Percentiles rank a stretch among this genome's conserved stretches.
These are phyloP conservation scores for Ceratocystis huliohia DNA, from an alignment of 2,329 filamentous ascomycete species.

Conservation along the genomic window DNA sequence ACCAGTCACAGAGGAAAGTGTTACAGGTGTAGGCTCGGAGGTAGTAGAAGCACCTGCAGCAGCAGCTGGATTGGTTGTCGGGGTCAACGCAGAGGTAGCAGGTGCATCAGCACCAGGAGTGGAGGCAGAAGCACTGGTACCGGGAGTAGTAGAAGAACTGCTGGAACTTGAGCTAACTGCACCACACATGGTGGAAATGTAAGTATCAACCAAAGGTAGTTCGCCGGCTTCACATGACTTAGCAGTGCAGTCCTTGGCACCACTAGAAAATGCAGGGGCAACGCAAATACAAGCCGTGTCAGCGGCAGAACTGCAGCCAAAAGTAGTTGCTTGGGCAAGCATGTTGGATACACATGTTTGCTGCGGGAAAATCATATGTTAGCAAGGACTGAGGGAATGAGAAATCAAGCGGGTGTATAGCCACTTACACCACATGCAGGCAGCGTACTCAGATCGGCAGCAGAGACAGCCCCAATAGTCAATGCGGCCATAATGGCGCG, in stretches of 20 bases:
- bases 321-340: constrained; percentile 15
- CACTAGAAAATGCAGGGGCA: constrained; percentile 28
- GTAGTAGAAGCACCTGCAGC: constrained; percentile 4
- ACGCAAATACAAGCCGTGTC: constrained; percentile 33
- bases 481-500: constrained; percentile 11
- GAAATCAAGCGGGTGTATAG: neutral
- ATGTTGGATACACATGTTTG: constrained; percentile 21
- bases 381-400: neutral
- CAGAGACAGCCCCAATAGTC: constrained; percentile 11
- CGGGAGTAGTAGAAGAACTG: constrained; percentile 9
- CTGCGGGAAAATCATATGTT: constrained; percentile 4
- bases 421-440: constrained; percentile 19
- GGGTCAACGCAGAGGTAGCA: neutral
- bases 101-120: neutral
- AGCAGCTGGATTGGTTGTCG: neutral
- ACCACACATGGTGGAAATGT: constrained; percentile 25
- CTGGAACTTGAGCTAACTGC: constrained; percentile 12
- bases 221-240: constrained; percentile 24
- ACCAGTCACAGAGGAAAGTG: neutral
- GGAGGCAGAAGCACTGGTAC: constrained; percentile 9
- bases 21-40: neutral
- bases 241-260: constrained; percentile 33
- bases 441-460: constrained; percentile 17
- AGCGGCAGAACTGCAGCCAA: constrained; percentile 22
- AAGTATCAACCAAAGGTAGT: constrained; percentile 26